phyloP scores from a whole-genome alignment of 495 filamentous ascomycete species.

The Xylaria cubensis region DNA sequence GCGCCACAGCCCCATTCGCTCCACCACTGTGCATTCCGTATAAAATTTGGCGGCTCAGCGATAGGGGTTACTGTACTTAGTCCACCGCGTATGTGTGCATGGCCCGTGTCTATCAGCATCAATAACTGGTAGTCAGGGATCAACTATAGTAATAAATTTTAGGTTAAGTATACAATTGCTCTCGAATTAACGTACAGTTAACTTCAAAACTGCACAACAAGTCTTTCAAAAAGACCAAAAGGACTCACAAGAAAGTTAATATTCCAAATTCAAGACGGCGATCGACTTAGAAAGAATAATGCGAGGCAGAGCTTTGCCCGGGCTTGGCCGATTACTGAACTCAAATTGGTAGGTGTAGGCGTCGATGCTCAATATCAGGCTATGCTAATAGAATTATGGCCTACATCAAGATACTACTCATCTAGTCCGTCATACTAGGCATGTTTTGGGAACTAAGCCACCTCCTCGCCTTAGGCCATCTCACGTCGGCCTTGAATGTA shows the following conservation, averaged over 20 bases:
- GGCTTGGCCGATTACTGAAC: neutral
- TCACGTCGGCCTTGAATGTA: neutral
- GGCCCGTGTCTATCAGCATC: neutral
- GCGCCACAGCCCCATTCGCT: neutral
- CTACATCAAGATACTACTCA: neutral
- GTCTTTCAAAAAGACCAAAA: neutral
- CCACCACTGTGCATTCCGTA: neutral
- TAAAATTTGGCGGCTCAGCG: neutral
- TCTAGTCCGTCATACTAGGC: neutral
- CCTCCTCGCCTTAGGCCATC: neutral
- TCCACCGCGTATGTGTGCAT: neutral
- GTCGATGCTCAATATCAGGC: neutral
- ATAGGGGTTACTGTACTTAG: too few species aligned
- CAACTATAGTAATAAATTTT: neutral
- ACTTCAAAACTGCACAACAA: neutral
- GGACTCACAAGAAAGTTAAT: neutral
- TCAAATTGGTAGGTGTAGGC: neutral
- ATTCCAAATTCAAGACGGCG: neutral
- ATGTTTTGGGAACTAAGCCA: neutral
- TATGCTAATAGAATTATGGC: neutral
- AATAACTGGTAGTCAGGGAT: neutral
- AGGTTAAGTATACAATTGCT: neutral
- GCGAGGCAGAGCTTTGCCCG: neutral
- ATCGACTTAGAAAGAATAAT: neutral
- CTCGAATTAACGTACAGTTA: neutral